phyloP scores from a whole-genome alignment of 1,139 yeast species.

The Candida labiduridarum region DNA sequence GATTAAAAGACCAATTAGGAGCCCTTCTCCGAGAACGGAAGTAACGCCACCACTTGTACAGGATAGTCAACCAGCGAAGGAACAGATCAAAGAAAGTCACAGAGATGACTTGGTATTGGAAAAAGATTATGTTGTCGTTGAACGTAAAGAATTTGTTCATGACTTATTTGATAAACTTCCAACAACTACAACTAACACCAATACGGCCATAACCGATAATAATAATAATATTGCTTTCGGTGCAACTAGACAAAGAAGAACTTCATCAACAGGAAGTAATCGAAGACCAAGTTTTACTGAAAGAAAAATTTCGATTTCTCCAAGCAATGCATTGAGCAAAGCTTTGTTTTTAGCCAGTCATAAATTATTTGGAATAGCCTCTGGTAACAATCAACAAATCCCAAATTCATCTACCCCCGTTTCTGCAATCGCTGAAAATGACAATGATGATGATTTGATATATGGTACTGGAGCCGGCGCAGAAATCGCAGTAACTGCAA shows the following conservation, averaged over 20 bases:
- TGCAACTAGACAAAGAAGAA: conserved; percentile 23
- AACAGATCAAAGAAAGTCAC: conserved; percentile 31
- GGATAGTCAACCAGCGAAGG: conserved; percentile 35
- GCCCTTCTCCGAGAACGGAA: not conserved
- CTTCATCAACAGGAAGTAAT: conserved; percentile 32
- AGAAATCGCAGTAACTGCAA: conserved; percentile 15
- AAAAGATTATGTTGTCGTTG: conserved; percentile 91
- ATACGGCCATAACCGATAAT: conserved; percentile 10
- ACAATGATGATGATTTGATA: not conserved
- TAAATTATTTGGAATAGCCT: conserved; percentile 67
- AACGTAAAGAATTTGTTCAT: conserved; percentile 90
- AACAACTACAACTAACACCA: conserved; percentile 54
- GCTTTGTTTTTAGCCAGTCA: conserved; percentile 90
- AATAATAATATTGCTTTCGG: conserved; percentile 6
- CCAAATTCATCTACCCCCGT: conserved; percentile 6
- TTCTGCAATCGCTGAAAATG: conserved; percentile 11
- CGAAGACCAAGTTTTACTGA: conserved; percentile 57
- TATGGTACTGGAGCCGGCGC: conserved; percentile 1
- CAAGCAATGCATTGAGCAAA: conserved; percentile 84
- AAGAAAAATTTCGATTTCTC: conserved; percentile 67
- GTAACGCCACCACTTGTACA: not conserved
- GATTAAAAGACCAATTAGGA: not conserved
- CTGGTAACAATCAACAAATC: conserved; percentile 10
- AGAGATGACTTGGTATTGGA: conserved; percentile 56
- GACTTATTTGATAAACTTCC: conserved; percentile 92